Evolutionary conservation across 108 stramenopile genomes (phyloP), one percentile per base, ranked within the genome.

Genomic region (Cyclotella kingstonii): DNA sequence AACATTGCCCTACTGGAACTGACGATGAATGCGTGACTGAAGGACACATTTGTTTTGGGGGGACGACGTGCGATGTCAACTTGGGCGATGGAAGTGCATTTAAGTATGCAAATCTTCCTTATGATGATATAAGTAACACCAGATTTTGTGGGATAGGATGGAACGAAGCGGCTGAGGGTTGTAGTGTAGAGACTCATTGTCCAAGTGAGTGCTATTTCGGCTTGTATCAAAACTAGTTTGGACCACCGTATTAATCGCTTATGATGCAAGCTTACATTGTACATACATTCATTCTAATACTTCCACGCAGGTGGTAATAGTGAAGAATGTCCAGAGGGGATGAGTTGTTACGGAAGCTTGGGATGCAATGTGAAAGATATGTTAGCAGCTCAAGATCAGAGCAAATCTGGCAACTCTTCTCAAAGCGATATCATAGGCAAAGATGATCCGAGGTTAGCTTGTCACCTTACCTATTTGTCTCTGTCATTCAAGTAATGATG

Each of bases 1-100:
- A 53, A 41, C 68, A 69, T 51, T 69, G 68, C 31, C 68, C 68
- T 41, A 14, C 30, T 29, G 68, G 49, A 1, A 60, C 68, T 6
- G 68, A 69, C 58, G 50, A 60, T 22, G 68, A 69, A 43, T 69
- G 68, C 59, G 35, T 33, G 23, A 61, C 52, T 18, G 60, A 39
- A n/a, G 61, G 61, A 11, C 61, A 63, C 38, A 63, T 63, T 21
- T 71, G 70, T 29, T 71, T 63, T 15, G 70, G 70, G 14, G 70
- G 70, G 15, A 71, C 70, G 46, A 23, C 36, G 14, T 71, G 70
- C 12, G 61, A 71, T 41, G n/a, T n/a, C 18, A 47, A 42, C 10
- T 14, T 25, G 29, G 70, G 70, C 1, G 60, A 71, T 23, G 70
- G 70, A 0, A 59, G 47, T 35, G 49, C 48, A 48, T 71, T 63